Evolutionary conservation across 176 grass and related monocot species (phyloP).

Genomic region (Avena insularis): DNA sequence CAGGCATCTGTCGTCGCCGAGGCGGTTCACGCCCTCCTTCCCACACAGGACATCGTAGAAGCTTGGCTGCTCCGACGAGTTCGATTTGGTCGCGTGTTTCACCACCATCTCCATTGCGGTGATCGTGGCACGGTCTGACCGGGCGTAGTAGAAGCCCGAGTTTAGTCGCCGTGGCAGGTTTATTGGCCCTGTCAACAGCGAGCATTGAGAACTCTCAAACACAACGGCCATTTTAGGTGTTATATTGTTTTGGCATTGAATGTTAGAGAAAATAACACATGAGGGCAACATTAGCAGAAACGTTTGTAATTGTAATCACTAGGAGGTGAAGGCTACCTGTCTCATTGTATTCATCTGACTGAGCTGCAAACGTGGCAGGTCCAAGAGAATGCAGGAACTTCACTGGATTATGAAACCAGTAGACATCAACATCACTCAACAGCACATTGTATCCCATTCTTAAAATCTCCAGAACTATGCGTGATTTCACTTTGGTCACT

Average conservation of each 20-base stretch:
- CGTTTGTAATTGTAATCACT: background rate
- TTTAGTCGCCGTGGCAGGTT: constrained; percentile 86
- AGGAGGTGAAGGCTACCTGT: constrained; percentile 50
- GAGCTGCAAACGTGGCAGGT: constrained; percentile 63
- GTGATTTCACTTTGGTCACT: constrained; percentile 93
- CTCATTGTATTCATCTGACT: constrained; percentile 89
- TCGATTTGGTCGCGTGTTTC: constrained; percentile 64
- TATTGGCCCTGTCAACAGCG: constrained; percentile 65
- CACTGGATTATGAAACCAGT: constrained; percentile 88
- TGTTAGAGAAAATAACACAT: background rate
- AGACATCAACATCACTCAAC: constrained; percentile 88
- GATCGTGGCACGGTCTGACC: constrained; percentile 64
- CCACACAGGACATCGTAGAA: constrained; percentile 91
- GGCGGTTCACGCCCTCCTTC: constrained; percentile 56
- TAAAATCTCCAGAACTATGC: constrained; percentile 80
- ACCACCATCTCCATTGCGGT: constrained; percentile 72
- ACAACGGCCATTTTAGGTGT: too few relatives aligned
- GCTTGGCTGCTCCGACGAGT: constrained; percentile 86
- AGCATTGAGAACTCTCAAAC: background rate
- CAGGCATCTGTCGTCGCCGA: constrained; percentile 54
- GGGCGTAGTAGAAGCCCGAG: constrained; percentile 88
- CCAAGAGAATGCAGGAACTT: constrained; percentile 69
- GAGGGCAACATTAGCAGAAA: background rate
- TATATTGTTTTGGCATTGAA: too few relatives aligned
- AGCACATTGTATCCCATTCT: constrained; percentile 86